These are phyloP conservation scores for Pythium aphanidermatum DNA, from an alignment of 352 stramenopile genomes.

Conservation along the genomic window DNA sequence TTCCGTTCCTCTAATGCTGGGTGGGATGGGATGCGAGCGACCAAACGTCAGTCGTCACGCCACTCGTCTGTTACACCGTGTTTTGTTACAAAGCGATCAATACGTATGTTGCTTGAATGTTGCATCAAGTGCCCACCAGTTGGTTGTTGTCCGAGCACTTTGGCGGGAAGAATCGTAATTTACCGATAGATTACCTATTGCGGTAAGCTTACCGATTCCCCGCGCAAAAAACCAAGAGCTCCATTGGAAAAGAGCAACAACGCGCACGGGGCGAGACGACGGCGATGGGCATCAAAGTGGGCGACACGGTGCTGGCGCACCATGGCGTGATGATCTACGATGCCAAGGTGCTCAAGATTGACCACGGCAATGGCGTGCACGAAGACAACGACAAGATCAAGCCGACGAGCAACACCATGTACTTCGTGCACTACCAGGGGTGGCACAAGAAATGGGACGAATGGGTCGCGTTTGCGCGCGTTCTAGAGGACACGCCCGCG, in stretches of 20 bases:
- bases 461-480: conserved; percentile 70
- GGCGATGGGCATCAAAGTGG: conserved; percentile 58
- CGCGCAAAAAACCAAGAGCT: too few species aligned
- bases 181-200: conserved; percentile 11
- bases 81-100: conserved; percentile 9
- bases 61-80: conserved; percentile 10
- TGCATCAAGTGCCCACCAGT: not conserved
- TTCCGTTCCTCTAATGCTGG: not conserved
- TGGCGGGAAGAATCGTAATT: conserved; percentile 1
- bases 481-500: conserved; percentile 58
- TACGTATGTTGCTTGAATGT: conserved; percentile 2
- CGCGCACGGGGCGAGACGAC: too few species aligned
- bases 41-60: not conserved
- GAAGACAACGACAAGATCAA: conserved; percentile 26
- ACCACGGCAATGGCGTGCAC: conserved; percentile 55
- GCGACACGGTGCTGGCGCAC: conserved; percentile 67
- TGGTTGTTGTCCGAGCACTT: not conserved
- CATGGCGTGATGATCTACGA: conserved; percentile 85
- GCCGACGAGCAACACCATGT: conserved; percentile 36
- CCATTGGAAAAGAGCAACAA: too few species aligned
- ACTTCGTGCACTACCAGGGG: conserved; percentile 89
- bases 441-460: conserved; percentile 92
- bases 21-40: not conserved
- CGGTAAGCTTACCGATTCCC: too few species aligned
- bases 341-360: conserved; percentile 78